These are phyloP conservation scores for Zygoascus biomembranicola DNA, from an alignment of 805 yeast genomes.

Conservation along the genomic window DNA sequence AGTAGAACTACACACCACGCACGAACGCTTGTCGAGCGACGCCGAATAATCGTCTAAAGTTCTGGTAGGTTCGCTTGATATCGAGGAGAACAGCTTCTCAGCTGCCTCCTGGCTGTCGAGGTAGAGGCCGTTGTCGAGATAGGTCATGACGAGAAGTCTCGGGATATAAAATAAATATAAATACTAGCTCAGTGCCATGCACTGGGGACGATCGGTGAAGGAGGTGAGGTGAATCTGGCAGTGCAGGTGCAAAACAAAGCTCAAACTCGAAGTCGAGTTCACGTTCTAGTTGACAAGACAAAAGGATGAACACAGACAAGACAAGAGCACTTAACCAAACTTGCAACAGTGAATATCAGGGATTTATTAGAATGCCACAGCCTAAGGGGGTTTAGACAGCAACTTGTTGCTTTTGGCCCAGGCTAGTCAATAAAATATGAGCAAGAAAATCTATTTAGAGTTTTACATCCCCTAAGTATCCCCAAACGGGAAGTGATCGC, in stretches of 20 bases:
- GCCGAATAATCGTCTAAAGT: background rate
- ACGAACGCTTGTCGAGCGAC: conserved; percentile 13
- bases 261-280: too few species aligned
- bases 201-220: background rate
- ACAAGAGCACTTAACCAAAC: too few species aligned
- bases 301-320: too few species aligned
- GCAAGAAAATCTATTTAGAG: background rate
- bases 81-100: background rate
- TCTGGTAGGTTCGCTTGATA: background rate
- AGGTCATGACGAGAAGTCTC: background rate
- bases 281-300: too few species aligned
- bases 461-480: background rate
- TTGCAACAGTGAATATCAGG: background rate
- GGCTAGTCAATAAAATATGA: background rate
- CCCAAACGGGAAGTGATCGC: background rate
- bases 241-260: background rate
- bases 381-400: background rate
- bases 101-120: background rate
- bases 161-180: background rate
- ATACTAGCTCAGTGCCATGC: background rate
- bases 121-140: background rate
- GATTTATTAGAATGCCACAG: background rate
- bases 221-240: background rate
- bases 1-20: conserved; percentile 28
- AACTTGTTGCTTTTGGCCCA: background rate